Evolutionary conservation across 1,139 yeast genomes (phyloP).

Genomic region (Saccharomyces hybrid): DNA sequence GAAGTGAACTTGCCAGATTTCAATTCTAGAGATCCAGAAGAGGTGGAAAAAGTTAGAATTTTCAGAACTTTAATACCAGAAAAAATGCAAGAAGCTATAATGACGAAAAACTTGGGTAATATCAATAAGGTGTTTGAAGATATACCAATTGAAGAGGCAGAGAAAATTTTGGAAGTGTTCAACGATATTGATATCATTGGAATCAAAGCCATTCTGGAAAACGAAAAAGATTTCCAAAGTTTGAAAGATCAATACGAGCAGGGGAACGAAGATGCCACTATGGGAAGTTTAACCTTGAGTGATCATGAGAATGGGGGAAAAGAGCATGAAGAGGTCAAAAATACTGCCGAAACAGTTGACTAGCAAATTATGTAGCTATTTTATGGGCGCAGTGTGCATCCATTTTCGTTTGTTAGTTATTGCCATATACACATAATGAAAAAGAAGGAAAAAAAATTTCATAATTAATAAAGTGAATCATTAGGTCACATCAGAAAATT

Average conservation of each 20-base stretch:
- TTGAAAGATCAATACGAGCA: conserved; percentile 40
- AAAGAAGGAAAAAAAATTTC: background rate
- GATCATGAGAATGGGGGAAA: conserved; percentile 9
- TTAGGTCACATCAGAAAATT: background rate
- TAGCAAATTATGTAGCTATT: conserved; percentile 5
- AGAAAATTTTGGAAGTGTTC: conserved; percentile 60
- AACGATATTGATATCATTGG: conserved; percentile 81
- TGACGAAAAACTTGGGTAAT: conserved; percentile 61
- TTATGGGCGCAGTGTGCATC: background rate
- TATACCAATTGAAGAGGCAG: conserved; percentile 77
- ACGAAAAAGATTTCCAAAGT: conserved; percentile 58
- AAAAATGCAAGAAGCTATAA: conserved; percentile 69
- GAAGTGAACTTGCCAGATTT: conserved; percentile 63
- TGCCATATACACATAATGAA: background rate
- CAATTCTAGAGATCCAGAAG: conserved; percentile 40
- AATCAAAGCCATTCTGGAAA: conserved; percentile 67
- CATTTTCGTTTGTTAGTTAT: background rate
- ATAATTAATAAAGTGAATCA: background rate
- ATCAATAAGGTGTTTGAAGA: conserved; percentile 78
- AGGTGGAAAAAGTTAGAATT: conserved; percentile 43
- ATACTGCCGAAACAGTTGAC: conserved; percentile 34
- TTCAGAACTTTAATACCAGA: conserved; percentile 49
- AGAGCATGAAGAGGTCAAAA: conserved; percentile 8
- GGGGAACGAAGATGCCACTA: conserved; percentile 8
- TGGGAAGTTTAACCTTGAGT: conserved; percentile 11